Evolutionary conservation across 2,329 filamentous ascomycete species (phyloP).

Genomic region (Zymoseptoria passerinii): DNA sequence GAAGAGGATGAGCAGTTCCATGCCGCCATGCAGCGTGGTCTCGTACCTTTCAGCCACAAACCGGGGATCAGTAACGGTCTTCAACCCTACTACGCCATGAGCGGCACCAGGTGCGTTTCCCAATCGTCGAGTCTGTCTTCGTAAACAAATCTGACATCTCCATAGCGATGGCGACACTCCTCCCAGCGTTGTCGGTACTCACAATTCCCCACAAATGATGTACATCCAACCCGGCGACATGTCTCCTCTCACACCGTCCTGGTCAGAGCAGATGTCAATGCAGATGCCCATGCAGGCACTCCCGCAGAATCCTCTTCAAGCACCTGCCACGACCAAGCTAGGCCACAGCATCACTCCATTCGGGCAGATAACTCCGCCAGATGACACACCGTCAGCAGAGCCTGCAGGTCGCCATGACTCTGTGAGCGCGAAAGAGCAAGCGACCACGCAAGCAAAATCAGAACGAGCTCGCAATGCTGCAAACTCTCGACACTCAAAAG

Average conservation of each 20-base stretch:
- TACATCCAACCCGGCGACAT: neutral
- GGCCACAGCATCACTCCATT: conserved; percentile 16
- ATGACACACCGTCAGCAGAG: conserved; percentile 15
- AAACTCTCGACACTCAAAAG: conserved; percentile 24
- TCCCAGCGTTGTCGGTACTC: neutral
- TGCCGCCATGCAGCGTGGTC: conserved; percentile 15
- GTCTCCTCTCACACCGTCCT: conserved; percentile 4
- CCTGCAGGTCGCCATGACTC: neutral
- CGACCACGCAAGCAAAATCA: conserved; percentile 15
- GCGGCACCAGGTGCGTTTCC: neutral
- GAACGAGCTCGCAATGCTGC: conserved; percentile 27
- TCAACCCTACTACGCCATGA: neutral
- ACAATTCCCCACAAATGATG: neutral
- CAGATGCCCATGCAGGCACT: conserved; percentile 3
- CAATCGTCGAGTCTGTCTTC: neutral
- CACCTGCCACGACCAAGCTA: conserved; percentile 12
- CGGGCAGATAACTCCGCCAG: conserved; percentile 34
- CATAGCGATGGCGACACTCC: neutral
- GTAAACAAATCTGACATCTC: neutral
- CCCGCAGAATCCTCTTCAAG: conserved; percentile 3
- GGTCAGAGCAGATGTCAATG: conserved; percentile 2
- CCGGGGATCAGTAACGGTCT: neutral
- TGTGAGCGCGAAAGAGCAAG: neutral
- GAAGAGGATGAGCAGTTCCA: conserved; percentile 15
- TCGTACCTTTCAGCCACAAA: neutral